These are phyloP conservation scores for Colletotrichum sp. DNA, from an alignment of 2,329 filamentous ascomycete genomes.

Conservation along the genomic window DNA sequence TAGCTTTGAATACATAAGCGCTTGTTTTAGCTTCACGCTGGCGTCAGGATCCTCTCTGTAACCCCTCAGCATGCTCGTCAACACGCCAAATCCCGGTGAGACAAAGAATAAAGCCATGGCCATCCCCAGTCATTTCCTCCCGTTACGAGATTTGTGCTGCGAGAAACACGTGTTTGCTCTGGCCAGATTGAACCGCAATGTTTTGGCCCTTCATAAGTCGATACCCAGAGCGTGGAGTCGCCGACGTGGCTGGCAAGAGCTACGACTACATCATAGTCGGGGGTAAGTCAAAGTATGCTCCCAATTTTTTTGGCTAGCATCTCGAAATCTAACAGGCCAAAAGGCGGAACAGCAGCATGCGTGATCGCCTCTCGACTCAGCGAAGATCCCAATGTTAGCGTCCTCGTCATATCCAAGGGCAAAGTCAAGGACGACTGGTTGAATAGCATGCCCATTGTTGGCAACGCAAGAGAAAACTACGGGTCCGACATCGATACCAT, in stretches of 20 bases:
- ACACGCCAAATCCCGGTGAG: background rate
- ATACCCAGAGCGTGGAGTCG: conserved; percentile 26
- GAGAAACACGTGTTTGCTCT: background rate
- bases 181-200: background rate
- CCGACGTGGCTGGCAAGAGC: conserved; percentile 27
- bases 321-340: background rate
- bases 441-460: conserved; percentile 34
- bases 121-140: background rate
- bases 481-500: conserved; percentile 28
- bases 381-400: conserved; percentile 37
- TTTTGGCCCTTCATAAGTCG: conserved; percentile 29
- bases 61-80: background rate
- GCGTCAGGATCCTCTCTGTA: background rate
- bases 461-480: conserved; percentile 26
- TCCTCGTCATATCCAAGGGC: conserved; percentile 43
- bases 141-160: accelerated
- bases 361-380: conserved; percentile 49
- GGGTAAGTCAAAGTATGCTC: conserved; percentile 20
- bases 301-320: background rate
- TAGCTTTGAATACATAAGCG: background rate
- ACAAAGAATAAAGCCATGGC: background rate
- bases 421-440: conserved; percentile 29
- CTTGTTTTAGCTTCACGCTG: background rate
- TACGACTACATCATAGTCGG: conserved; percentile 54
- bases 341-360: conserved; percentile 52